Evolutionary conservation across 306 rosid genomes (phyloP).

Genomic region (Gleditsia sinensis): DNA sequence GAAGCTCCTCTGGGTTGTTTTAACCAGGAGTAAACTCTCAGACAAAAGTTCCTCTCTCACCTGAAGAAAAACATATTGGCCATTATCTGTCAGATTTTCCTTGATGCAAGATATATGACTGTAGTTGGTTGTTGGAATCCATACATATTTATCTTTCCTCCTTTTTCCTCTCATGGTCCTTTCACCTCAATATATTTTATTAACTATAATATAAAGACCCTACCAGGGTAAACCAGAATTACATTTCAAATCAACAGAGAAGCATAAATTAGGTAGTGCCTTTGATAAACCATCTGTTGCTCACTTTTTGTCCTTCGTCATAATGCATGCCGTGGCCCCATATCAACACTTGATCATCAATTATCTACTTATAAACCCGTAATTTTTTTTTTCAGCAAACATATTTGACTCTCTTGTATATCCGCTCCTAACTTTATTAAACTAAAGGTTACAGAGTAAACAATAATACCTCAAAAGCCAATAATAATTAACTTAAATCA

Average conservation of each 20-base stretch:
- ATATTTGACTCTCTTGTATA: conserved; percentile 4
- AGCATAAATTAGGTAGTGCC: background rate
- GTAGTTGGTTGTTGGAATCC: background rate
- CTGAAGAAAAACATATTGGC: background rate
- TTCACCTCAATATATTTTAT: background rate
- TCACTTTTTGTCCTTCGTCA: background rate
- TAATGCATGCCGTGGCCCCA: background rate
- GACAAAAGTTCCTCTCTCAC: background rate
- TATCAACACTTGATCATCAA: background rate
- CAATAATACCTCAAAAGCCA: background rate
- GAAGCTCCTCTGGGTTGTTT: background rate
- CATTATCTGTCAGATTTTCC: background rate
- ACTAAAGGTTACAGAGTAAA: conserved; percentile 6
- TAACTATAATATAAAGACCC: background rate
- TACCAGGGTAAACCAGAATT: background rate
- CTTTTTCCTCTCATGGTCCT: background rate
- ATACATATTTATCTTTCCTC: background rate
- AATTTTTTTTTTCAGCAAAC: background rate
- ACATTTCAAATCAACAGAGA: background rate
- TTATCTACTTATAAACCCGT: background rate
- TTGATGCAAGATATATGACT: background rate
- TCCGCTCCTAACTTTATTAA: conserved; percentile 1
- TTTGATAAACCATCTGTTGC: background rate
- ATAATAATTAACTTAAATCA: background rate
- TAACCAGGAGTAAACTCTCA: background rate